Evolutionary conservation across 306 rosid species (phyloP), one percentile per base, ranked within the genome.

Genomic region (Dalbergia cochinchinensis): DNA sequence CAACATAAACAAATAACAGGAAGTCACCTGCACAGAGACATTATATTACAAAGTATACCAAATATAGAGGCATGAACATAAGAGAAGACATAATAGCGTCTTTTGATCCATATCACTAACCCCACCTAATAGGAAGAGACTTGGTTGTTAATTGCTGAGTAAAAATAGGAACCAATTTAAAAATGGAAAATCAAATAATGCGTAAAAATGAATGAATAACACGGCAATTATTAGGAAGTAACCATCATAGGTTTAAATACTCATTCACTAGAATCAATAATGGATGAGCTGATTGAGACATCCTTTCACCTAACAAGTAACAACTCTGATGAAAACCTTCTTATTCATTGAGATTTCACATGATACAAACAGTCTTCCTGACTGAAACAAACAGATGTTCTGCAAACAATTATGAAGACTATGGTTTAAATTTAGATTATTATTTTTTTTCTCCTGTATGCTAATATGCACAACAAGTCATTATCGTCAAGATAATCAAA

Each of bases 251-350:
- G 19, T 67, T 67, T 72, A 14, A 13, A 59, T 11, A 12, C 22
- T 51, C 20, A 71, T 19, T 2, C 15, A 20, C 72, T 55, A 57
- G 37, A 76, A 71, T 16, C 59, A 37, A 65, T 63, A 19, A 71
- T 33, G 31, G 59, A 70, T 39, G 61, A 77, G 48, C 69, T 57
- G 58, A 58, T 54, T 41, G 19, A 69, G 8, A 77, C 35, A 77
- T 85, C 85, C 67, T 62, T 82, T 62, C 26, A 54, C 76, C 63
- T 34, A 44, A 44, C 9, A 44, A 3, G 48, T 35, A 69, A 69
- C 59, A 69, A 64, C 64, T 63, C 58, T 34, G 5, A 55, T 57
- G 48, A 22, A 54, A 57, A 69, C 71, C 14, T 62, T 44, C 54
- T 63, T 22, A 22, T 34, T 59, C 31, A 13, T 62, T 44, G 39